Conservation (phyloP, 1,284 basidiomycete genomes). For the Ceratorhiza oryzae-sativae region DNA sequence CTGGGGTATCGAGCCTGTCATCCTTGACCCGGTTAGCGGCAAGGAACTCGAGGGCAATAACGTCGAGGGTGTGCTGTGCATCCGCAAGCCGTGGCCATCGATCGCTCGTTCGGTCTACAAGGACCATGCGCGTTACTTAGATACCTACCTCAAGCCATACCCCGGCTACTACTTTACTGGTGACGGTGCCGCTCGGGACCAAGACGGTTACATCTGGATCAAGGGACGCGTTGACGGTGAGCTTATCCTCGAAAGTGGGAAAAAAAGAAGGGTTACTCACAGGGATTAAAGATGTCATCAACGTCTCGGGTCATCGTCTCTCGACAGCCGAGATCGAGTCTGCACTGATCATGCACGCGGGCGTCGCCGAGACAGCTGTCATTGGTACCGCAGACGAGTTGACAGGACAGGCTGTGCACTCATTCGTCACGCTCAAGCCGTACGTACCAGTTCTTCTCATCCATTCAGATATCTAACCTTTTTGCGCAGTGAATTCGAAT, state of each 20-base stretch:
- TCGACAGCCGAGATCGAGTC: conserved; percentile 98
- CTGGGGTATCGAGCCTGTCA: conserved; percentile 91
- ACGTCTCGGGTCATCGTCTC: conserved; percentile 95
- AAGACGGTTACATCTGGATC: conserved; percentile 98
- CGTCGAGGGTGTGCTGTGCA: conserved; percentile 90
- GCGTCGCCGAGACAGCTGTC: conserved; percentile 95
- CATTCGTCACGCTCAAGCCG: conserved; percentile 86
- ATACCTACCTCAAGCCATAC: conserved; percentile 96
- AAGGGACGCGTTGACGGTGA: conserved; percentile 94
- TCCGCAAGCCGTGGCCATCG: conserved; percentile 92
- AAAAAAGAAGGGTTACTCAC: not conserved
- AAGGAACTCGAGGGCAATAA: conserved; percentile 79
- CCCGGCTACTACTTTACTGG: conserved; percentile 94
- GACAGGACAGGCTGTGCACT: conserved; percentile 85
- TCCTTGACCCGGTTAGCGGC: conserved; percentile 86
- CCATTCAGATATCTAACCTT: conserved; percentile 45
- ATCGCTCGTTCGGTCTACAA: conserved; percentile 94
- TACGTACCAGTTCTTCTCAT: conserved; percentile 49
- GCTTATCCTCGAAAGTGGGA: conserved; percentile 47
- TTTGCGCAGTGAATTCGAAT: conserved; percentile 75
- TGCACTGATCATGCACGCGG: conserved; percentile 90
- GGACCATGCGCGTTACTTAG: conserved; percentile 91
- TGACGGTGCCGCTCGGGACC: conserved; percentile 93
- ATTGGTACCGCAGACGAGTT: conserved; percentile 89
- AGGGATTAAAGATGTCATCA: conserved; percentile 73